Evolutionary conservation across 371 early-diverging fungal species (phyloP), one percentile per base, ranked within the genome.

Genomic region (Rhizomucor miehei): DNA sequence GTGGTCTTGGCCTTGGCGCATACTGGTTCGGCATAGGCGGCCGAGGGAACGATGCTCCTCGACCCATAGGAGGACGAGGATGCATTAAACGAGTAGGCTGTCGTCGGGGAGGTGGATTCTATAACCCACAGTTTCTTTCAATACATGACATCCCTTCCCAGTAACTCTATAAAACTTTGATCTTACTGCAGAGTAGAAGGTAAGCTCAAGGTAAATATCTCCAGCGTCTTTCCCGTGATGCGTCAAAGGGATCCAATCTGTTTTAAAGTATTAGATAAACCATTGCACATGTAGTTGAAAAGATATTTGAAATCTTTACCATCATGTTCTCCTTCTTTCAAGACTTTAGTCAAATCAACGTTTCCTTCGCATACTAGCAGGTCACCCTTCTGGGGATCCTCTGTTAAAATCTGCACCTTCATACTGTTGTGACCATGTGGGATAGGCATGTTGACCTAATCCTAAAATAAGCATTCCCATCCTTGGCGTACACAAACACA

Each of bases 251-350:
- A 71, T 77, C 84, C 81, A 84, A 36, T 76, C 84, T 84, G 36
- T 19, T 3, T 4, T 17, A 19, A 13, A 43, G 29, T n/a, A 17
- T 34, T 20, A 23, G 41, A 40, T 40, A 19, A 23, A 14, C 41
- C 5, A 14, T 29, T n/a, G 11, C 34, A 3, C 3, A 13, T 48
- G 14, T 24, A 11, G 4, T 19, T 25, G 13, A 4, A 13, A 16
- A 16, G 14, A 46, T 14, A 20, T 4, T 20, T 51, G 19, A 2
- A 20, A 14, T 39, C 40, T 5, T 65, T 73, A 85, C 88, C 79
- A 60, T 89, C 88, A 9, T 77, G 71, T 54, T 88, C 88, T 20
- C 88, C 89, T 29, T 80, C 72, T 16, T 67, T 76, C 25, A 87
- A 60, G 4, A 88, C 81, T 34, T 74, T 77, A 12, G 73, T 52